Percentiles rank a stretch among this genome's conserved stretches.
These are phyloP conservation scores for Olyra latifolia DNA, from an alignment of 176 grass and related monocot species.

Conservation along the genomic window DNA sequence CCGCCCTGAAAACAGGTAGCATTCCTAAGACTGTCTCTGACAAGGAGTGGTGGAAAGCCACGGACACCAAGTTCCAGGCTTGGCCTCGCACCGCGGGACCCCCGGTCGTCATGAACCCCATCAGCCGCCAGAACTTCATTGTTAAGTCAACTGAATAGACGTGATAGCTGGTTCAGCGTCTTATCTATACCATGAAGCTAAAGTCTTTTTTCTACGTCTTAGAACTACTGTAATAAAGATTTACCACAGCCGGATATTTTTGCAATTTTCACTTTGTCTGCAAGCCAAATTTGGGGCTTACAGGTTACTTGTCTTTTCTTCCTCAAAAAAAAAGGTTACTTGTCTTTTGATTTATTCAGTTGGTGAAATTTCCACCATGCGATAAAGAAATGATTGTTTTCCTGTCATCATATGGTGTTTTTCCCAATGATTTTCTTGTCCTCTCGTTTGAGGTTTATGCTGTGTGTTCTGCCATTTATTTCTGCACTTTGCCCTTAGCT, in stretches of 20 bases:
- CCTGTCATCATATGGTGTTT: background rate
- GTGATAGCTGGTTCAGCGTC: background rate
- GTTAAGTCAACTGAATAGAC: conserved; percentile 51
- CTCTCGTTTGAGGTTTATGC: background rate
- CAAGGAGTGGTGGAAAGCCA: conserved; percentile 88
- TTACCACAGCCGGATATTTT: background rate
- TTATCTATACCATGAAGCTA: conserved; percentile 16
- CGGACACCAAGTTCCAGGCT: conserved; percentile 77
- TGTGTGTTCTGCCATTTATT: too few relatives aligned
- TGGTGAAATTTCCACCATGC: conserved; percentile 12
- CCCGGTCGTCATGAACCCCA: conserved; percentile 90
- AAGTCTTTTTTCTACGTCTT: conserved; percentile 26
- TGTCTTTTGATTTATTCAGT: background rate
- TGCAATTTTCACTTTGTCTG: background rate
- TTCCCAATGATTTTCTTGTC: too few relatives aligned
- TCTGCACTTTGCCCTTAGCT: background rate
- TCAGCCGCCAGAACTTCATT: conserved; percentile 92
- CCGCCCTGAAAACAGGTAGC: conserved; percentile 24
- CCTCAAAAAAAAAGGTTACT: too few relatives aligned
- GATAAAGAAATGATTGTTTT: conserved; percentile 36
- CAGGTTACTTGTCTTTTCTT: conserved; percentile 5
- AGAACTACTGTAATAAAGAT: conserved; percentile 41
- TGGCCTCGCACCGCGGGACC: conserved; percentile 91
- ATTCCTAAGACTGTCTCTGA: conserved; percentile 51
- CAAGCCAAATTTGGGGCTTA: conserved; percentile 2